These are phyloP conservation scores for Trichosporon inkin DNA, from an alignment of 1,284 basidiomycete species.

Conservation along the genomic window DNA sequence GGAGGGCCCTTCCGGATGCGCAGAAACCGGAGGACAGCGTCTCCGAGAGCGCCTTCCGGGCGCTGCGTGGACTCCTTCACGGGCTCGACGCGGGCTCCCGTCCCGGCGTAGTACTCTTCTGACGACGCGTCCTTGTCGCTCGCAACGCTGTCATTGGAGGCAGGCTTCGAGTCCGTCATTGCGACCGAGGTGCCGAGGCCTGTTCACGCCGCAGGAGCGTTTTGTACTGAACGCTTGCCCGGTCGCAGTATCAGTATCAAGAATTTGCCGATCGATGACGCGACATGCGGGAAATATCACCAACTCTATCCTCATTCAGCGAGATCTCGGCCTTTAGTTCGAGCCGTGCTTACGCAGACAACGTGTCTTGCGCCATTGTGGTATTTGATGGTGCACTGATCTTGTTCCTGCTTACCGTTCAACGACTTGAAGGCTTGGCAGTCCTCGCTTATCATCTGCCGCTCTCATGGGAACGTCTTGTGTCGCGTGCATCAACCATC, in stretches of 20 bases:
- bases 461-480: too few relatives aligned
- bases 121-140: background rate
- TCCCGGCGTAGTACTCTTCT: background rate
- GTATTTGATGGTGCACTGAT: too few relatives aligned
- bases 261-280: background rate
- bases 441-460: too few relatives aligned
- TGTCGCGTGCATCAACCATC: too few relatives aligned
- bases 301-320: background rate
- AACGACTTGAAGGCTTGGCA: too few relatives aligned
- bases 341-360: too few relatives aligned
- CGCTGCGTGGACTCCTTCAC: background rate
- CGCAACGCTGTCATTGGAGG: background rate
- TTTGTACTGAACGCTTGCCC: background rate
- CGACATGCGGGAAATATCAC: background rate
- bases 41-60: background rate
- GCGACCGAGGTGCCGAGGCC: background rate
- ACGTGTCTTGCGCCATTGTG: too few relatives aligned
- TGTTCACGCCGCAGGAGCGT: background rate
- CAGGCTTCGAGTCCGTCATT: background rate
- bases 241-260: background rate
- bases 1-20: background rate
- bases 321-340: background rate
- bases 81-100: too few relatives aligned
- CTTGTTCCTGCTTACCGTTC: too few relatives aligned
- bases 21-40: background rate